Base-by-base conservation (phyloP, 495 filamentous ascomycete genomes). In the Podospora bellae-mahoneyi region DNA sequence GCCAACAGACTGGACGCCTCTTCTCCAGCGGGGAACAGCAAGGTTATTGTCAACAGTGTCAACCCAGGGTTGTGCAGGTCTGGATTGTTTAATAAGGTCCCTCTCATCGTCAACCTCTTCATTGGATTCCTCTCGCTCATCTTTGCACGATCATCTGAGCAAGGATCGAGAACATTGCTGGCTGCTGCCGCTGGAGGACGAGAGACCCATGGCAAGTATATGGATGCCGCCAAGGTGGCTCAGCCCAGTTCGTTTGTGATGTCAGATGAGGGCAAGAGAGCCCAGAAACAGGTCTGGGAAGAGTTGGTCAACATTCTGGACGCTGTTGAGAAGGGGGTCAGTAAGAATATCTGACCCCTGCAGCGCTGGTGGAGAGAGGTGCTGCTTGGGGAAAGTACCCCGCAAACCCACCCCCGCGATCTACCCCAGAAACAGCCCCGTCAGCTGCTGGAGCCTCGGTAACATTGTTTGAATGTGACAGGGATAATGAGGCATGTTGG, bases 11-110 rank as follows among this genome's bases (percentile, higher is more conserved):
- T 75, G 9, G 63, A 67, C 19, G 39, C 39, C 39, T 48, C 39
- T 10, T 48, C 39, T 13, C 39, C 39, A 16, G 2, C 39, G 2
- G 60, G 65, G 48, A 39, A 30, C 18, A 53, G 64, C 16, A 72
- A 72, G 19, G 70, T 90, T 19, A 78, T 86, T 26, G 73, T 90
- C 64, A 87, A 86, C 71, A 76, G 79, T 23, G 55, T 84, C 5
- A 84, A 82, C 62, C 87, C 87, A 0, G 85, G 86, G 1, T 67
- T 86, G 54, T 86, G 83, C 72, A 68, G 80, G 59, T 82, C 85
- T 4, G 67, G 73, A 3, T 70, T 88, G 0, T 72, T 69, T 3
- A 75, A 84, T 1, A 76, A 86, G 56, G 26, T 68, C 5, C 64
- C 64, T n/a, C 28, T 56, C 2, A 6, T 72, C 26, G 34, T 60